phyloP scores from a whole-genome alignment of 2,329 filamentous ascomycete species.

The Talaromyces pinophilus region DNA sequence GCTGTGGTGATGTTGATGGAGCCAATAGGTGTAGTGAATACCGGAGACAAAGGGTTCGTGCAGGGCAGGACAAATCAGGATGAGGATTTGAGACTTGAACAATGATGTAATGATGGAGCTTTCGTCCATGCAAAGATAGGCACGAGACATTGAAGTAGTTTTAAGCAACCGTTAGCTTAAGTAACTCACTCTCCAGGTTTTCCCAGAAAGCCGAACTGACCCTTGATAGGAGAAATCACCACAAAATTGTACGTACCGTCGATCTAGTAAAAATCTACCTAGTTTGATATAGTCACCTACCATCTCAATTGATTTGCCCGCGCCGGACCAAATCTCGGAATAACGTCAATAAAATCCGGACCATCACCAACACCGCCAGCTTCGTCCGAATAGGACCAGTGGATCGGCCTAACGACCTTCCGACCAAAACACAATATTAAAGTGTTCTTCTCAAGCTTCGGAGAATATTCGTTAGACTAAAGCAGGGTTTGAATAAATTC shows the following conservation, averaged over 20 bases:
- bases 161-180: too few species aligned
- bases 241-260: background rate
- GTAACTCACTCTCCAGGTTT: too few species aligned
- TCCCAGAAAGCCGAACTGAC: too few species aligned
- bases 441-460: background rate
- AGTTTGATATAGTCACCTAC: background rate
- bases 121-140: too few species aligned
- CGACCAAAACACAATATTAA: background rate
- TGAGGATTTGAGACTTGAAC: background rate
- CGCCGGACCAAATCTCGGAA: background rate
- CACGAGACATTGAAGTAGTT: too few species aligned
- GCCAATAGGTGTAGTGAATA: background rate
- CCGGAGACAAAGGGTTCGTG: background rate
- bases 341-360: background rate
- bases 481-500: background rate
- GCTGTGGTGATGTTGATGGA: background rate
- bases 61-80: background rate
- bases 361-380: background rate
- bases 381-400: background rate
- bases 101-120: too few species aligned
- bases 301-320: background rate
- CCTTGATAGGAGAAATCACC: background rate
- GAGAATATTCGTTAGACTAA: background rate
- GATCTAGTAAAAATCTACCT: background rate
- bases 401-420: background rate